These are phyloP conservation scores for Eruca vesicaria DNA, from an alignment of 441 rosid species.

Conservation along the genomic window DNA sequence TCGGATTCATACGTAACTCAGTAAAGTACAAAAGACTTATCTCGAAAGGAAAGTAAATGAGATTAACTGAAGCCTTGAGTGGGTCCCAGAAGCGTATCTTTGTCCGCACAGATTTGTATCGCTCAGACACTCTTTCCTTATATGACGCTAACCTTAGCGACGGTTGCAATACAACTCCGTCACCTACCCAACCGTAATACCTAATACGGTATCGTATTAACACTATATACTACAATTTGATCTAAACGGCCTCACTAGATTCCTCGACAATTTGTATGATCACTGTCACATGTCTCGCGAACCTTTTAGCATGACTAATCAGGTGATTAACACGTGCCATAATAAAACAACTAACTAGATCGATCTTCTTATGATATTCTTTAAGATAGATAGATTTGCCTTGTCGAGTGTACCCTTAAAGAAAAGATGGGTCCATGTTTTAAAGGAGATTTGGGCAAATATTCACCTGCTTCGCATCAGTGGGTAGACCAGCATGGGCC, in stretches of 20 bases:
- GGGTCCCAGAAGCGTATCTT: constrained; percentile 10
- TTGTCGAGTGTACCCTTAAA: constrained; percentile 9
- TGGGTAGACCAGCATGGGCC: constrained; percentile 92
- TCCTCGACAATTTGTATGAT: background rate
- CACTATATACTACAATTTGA: background rate
- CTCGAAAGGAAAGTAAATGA: background rate
- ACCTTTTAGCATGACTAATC: background rate
- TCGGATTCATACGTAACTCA: background rate
- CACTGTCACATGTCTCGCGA: background rate
- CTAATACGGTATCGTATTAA: constrained; percentile 8
- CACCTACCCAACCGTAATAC: constrained; percentile 31
- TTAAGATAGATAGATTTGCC: background rate
- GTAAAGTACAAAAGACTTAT: constrained; percentile 12
- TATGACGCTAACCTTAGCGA: constrained; percentile 23
- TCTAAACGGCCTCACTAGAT: background rate
- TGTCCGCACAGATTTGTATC: background rate
- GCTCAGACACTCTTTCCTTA: background rate
- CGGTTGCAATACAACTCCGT: constrained; percentile 19
- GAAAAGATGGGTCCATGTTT: background rate
- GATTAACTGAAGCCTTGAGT: background rate
- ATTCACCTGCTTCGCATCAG: constrained; percentile 78
- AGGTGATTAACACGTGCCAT: constrained; percentile 17
- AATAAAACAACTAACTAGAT: background rate
- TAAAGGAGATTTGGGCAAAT: background rate
- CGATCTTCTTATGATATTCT: background rate